Conservation (phyloP, 768 basidiomycete genomes). For the Trametes cubensis region DNA sequence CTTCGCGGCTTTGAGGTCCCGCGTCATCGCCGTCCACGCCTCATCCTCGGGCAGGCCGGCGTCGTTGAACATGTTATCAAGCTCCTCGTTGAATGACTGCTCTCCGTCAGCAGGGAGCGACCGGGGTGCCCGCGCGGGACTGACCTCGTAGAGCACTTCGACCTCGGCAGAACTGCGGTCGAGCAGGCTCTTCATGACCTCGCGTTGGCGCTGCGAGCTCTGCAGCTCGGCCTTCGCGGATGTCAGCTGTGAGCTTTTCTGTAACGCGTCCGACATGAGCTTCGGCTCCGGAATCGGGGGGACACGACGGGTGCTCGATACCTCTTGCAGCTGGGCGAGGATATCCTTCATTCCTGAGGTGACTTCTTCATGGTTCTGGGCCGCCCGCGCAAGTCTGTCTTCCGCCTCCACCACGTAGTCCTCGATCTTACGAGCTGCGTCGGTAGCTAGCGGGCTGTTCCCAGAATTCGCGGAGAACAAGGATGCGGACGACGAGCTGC, state of each 20-base stretch:
- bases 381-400: conserved; percentile 51
- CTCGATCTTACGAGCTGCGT: conserved; percentile 51
- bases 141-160: conserved; percentile 90
- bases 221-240: conserved; percentile 58
- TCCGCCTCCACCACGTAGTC: conserved; percentile 62
- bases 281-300: background rate
- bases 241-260: conserved; percentile 62
- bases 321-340: conserved; percentile 59
- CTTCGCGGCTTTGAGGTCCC: conserved; percentile 76
- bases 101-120: conserved; percentile 7
- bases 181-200: conserved; percentile 76
- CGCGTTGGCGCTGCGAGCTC: conserved; percentile 71
- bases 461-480: conserved; percentile 29
- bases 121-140: conserved; percentile 22
- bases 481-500: conserved; percentile 27
- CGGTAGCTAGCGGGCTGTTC: conserved; percentile 40
- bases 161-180: conserved; percentile 82
- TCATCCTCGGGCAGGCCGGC: conserved; percentile 79
- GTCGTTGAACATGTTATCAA: conserved; percentile 90
- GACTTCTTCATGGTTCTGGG: conserved; percentile 58
- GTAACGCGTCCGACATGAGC: background rate
- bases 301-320: conserved; percentile 33
- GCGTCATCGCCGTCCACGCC: conserved; percentile 78
- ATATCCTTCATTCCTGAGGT: conserved; percentile 53
- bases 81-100: conserved; percentile 92